Conservation (phyloP, 768 basidiomycete species). For the Amyloporia xantha region DNA sequence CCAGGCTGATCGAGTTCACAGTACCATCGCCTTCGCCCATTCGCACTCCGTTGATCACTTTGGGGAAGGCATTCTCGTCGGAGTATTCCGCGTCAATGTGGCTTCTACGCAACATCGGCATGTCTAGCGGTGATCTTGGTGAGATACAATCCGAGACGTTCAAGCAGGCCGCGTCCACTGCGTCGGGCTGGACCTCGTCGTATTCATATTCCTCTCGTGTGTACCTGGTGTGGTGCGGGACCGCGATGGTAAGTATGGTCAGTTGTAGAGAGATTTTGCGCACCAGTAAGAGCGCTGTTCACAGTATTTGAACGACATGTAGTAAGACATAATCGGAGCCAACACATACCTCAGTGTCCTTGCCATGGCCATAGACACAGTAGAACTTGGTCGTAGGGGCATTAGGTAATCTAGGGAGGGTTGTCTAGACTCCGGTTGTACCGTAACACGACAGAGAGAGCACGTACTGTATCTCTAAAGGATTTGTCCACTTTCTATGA, state of each 20-base stretch:
- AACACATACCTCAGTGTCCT: constrained; percentile 79
- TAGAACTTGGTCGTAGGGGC: constrained; percentile 91
- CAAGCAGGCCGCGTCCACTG: constrained; percentile 35
- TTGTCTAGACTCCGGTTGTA: too few relatives aligned
- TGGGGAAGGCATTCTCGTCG: constrained; percentile 51
- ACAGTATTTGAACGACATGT: neutral
- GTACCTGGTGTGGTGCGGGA: constrained; percentile 45
- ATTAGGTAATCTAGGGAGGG: constrained; percentile 60
- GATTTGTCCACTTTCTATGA: constrained; percentile 88
- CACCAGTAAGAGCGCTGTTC: constrained; percentile 80
- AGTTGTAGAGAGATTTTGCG: too few relatives aligned
- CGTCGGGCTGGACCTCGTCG: constrained; percentile 49
- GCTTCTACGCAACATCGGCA: constrained; percentile 49
- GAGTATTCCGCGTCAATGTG: constrained; percentile 87
- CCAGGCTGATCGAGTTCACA: constrained; percentile 75
- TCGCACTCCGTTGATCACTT: constrained; percentile 79
- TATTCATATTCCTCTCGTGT: constrained; percentile 62
- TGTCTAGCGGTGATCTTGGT: constrained; percentile 41
- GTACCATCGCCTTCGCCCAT: constrained; percentile 97
- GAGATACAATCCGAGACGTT: constrained; percentile 42
- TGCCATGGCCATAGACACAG: constrained; percentile 93
- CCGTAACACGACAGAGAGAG: neutral
- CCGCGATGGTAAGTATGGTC: too few relatives aligned
- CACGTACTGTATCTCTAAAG: constrained; percentile 65
- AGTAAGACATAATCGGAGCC: neutral